Evolutionary conservation across 1,284 basidiomycete species (phyloP).

Genomic region (Fomitiporia mediterranea): DNA sequence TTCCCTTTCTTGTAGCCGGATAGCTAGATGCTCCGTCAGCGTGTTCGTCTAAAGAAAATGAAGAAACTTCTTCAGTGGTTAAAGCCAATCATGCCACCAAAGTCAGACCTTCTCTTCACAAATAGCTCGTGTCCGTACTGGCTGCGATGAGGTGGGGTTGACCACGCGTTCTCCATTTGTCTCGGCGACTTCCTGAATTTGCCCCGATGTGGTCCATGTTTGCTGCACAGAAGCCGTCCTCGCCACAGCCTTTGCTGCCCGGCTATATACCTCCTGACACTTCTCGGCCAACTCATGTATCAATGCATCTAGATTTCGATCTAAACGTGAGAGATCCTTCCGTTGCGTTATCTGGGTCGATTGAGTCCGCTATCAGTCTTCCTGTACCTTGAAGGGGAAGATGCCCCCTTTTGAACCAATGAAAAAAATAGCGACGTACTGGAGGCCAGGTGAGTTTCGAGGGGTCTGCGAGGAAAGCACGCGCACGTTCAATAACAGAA

Average conservation of each 20-base stretch:
- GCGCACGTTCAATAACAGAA: constrained; percentile 43
- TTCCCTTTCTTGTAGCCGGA: constrained; percentile 16
- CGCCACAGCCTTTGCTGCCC: constrained; percentile 57
- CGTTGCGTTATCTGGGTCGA: constrained; percentile 40
- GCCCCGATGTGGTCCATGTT: constrained; percentile 26
- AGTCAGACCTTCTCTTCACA: constrained; percentile 25
- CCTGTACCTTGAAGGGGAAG: neutral
- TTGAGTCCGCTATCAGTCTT: neutral
- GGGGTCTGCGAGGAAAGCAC: constrained; percentile 41
- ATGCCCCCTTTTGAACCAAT: constrained; percentile 1
- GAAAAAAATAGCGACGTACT: constrained; percentile 20
- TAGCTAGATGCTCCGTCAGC: constrained; percentile 14
- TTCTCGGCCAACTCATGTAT: constrained; percentile 54
- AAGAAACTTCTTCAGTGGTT: constrained; percentile 17
- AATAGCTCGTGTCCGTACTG: constrained; percentile 44
- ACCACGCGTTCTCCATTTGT: constrained; percentile 2
- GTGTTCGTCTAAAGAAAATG: constrained; percentile 12
- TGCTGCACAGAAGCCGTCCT: constrained; percentile 51
- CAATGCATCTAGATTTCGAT: constrained; percentile 67
- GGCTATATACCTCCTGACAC: constrained; percentile 58
- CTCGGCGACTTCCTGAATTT: constrained; percentile 24
- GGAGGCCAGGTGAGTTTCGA: constrained; percentile 27
- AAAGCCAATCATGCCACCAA: constrained; percentile 14
- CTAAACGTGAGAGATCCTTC: constrained; percentile 50
- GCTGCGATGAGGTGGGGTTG: constrained; percentile 11